phyloP scores from a whole-genome alignment of 352 stramenopile genomes.

The Globisporangium okanoganense region DNA sequence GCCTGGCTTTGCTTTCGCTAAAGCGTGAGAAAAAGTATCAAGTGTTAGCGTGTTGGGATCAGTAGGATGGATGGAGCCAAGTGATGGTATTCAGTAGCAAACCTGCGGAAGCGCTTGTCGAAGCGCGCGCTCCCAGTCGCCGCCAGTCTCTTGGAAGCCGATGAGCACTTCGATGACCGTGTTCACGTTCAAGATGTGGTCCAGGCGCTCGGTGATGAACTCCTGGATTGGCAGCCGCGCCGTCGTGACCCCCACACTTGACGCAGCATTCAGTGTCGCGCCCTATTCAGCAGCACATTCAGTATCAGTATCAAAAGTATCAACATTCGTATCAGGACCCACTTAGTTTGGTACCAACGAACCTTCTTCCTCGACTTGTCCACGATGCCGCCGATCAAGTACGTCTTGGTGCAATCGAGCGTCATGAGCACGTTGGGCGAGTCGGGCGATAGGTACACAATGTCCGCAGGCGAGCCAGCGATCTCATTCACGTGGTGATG shows the following conservation, averaged over 20 bases:
- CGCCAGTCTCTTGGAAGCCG: constrained; percentile 30
- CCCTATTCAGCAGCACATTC: constrained; percentile 21
- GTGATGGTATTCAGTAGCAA: too few species aligned
- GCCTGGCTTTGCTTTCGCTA: constrained; percentile 42
- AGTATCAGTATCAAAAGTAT: neutral
- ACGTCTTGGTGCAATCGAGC: constrained; percentile 63
- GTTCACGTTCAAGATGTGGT: constrained; percentile 84
- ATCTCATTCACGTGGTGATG: constrained; percentile 27
- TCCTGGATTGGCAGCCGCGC: constrained; percentile 73
- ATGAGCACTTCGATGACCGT: constrained; percentile 73
- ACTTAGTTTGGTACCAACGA: neutral
- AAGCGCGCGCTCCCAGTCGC: constrained; percentile 50
- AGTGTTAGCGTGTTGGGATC: neutral
- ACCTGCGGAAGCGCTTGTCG: constrained; percentile 53
- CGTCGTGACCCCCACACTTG: constrained; percentile 42
- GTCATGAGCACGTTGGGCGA: constrained; percentile 55
- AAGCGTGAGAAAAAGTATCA: neutral
- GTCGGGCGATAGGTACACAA: constrained; percentile 78
- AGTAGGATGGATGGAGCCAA: too few species aligned
- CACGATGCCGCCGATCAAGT: constrained; percentile 80
- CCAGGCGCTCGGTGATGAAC: constrained; percentile 52
- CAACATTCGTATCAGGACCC: neutral
- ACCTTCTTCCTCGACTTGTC: constrained; percentile 77
- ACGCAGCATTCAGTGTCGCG: constrained; percentile 49
- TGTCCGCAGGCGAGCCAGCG: constrained; percentile 26